Base-by-base conservation (phyloP, 805 yeast genomes). In the Ogataea zsoltii region DNA sequence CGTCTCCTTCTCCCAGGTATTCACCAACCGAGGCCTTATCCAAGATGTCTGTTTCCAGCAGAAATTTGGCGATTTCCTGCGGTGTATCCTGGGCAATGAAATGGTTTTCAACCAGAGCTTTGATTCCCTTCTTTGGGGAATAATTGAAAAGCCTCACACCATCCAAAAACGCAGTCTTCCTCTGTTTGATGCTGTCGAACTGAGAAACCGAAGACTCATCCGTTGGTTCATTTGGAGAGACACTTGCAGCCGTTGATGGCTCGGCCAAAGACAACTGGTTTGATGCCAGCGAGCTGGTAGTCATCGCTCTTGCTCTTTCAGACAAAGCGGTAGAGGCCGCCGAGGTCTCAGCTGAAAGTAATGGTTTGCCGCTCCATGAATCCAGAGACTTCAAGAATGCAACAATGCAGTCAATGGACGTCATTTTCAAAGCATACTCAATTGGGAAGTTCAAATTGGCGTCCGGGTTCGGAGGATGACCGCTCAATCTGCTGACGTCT, bases 21-120 rank as follows among this genome's bases (percentile, higher is more conserved):
- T 92, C 98, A 42, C 99, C 99, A 46, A 95, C 75, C 6, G 79
- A 79, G 0, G 91, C 76, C 61, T 91, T 85, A 61, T 90, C 96
- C 42, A 94, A 70, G 0, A 92, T 87, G 3, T 85, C 84, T 1
- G 80, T 76, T 17, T 67, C 69, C 37, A 88, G 66, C 42, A 94
- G 68, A 65, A 94, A 89, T 46, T 68, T 62, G 0, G 97, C 98
- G 52, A 94, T 80, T 7, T 80, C 82, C 4, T 58, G 60, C 1
- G 97, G 90, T 1, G 77, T 73, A 33, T 78, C 76, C 18, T 80
- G 72, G 10, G 66, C 58, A 35, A 95, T 72, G 58, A 94, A 86
- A 0, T 83, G 83, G 41, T 81, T 74, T 17, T 72, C 76, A 15
- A 86, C 56, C 46, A 94, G 74, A 45, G 69, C 73, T 23, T 75